Base-by-base conservation (phyloP, 2,329 filamentous ascomycete genomes). In the Phaeophleospora eucalypticola region DNA sequence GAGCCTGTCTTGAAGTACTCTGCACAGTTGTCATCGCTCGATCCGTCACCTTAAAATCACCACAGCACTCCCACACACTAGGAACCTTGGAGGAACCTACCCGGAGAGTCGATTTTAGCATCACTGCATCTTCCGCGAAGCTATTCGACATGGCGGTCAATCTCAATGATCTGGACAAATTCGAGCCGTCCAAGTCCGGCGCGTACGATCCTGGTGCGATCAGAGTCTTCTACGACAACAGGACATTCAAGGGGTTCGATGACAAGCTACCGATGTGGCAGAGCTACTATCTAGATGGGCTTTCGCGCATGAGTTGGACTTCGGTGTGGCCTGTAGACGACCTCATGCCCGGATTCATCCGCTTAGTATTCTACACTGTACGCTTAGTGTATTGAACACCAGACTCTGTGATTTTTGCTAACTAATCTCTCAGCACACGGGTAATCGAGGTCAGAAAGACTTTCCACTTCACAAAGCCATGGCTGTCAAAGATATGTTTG, bases 401-500 rank as follows among this genome's bases (percentile, higher is more conserved):
- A 9, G 37, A 14, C 4, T 15, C 35, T 16, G 9, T 14, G 32
- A 17, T 17, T 14, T 27, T 8, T 32, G 34, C 42, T 50, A 17
- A 52, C 35, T 20, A 21, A 19, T 8, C 2, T 17, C n/a, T 34
- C 48, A 65, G 62, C 60, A 63, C 50, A 56, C 53, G 40, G 63
- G 63, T 36, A 53, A 48, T 15, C 56, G 63, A 45, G 63, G 63
- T 43, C 36, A 46, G 36, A 58, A 61, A 49, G 61, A 64, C 43
- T 65, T 57, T 40, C 59, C 59, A 2, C 49, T 65, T 3, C 54
- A 58, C 42, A 52, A 58, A 39, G 54, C 53, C 41, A 52, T 53
- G 37, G 56, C 59, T 0, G 63, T 65, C 8, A 60, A 61, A 38
- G 61, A 64, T 14, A 64, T 64, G 60, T 64, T 63, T 48, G 60